Percentiles rank a stretch among this genome's conserved stretches.
phyloP scores from a whole-genome alignment of 2,329 filamentous ascomycete species.

The Fusarium nisikadoi region DNA sequence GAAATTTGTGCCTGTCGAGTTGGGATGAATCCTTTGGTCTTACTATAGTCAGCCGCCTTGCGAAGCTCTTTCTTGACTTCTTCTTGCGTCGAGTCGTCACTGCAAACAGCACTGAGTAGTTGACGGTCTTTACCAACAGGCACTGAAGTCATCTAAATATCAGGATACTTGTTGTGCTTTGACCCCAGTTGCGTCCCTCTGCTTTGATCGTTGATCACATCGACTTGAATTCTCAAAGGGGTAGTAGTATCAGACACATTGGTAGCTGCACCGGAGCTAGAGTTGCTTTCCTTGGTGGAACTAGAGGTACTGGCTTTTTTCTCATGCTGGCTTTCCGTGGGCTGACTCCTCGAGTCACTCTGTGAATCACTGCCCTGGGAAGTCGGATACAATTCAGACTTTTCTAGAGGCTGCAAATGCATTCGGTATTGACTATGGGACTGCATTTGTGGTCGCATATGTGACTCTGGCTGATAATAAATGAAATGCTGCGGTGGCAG shows the following conservation, averaged over 20 bases:
- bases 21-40: constrained; percentile 27
- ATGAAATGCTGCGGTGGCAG: constrained; percentile 1
- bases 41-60: constrained; percentile 7
- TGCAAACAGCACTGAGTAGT: constrained; percentile 4
- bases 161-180: constrained; percentile 11
- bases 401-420: neutral
- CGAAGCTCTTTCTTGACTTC: constrained; percentile 20
- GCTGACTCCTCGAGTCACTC: neutral
- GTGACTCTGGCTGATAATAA: neutral
- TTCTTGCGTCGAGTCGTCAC: neutral
- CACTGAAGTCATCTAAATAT: constrained; percentile 27
- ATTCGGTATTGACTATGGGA: neutral
- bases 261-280: neutral
- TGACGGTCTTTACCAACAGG: constrained; percentile 23
- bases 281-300: constrained; percentile 1
- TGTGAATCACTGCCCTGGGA: neutral
- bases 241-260: neutral
- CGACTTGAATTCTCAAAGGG: constrained; percentile 2
- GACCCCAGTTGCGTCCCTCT: neutral
- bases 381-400: neutral
- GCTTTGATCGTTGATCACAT: constrained; percentile 11
- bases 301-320: neutral
- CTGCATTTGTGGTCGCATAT: neutral
- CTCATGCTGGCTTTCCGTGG: neutral
- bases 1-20: constrained; percentile 28